These are phyloP conservation scores for Yamadazyma diospyri DNA, from an alignment of 1,139 yeast genomes.

Conservation along the genomic window DNA sequence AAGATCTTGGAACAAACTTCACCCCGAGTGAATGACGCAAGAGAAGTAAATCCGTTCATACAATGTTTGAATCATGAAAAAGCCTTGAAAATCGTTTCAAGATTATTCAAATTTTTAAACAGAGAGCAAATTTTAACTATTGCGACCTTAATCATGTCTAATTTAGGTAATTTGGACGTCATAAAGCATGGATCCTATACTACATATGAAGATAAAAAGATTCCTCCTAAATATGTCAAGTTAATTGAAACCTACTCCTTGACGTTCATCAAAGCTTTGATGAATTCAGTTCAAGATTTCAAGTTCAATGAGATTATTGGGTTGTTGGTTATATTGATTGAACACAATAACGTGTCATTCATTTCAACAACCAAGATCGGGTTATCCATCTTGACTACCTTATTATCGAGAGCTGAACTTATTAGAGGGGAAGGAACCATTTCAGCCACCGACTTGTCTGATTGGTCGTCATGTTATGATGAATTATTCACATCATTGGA, in stretches of 20 bases:
- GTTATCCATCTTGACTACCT: slow-evolving; percentile 78
- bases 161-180: slow-evolving; percentile 77
- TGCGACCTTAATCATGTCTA: slow-evolving; percentile 76
- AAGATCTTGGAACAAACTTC: slow-evolving; percentile 57
- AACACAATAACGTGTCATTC: slow-evolving; percentile 68
- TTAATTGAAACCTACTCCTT: slow-evolving; percentile 78
- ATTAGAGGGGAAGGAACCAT: slow-evolving; percentile 77
- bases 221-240: slow-evolving; percentile 55
- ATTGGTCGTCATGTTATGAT: slow-evolving; percentile 84
- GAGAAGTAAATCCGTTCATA: slow-evolving; percentile 71
- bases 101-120: slow-evolving; percentile 79
- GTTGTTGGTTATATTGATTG: slow-evolving; percentile 69
- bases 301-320: slow-evolving; percentile 80
- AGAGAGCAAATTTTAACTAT: slow-evolving; percentile 77
- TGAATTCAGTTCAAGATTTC: slow-evolving; percentile 81
- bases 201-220: slow-evolving; percentile 49
- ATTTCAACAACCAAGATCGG: slow-evolving; percentile 84
- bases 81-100: slow-evolving; percentile 83
- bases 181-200: slow-evolving; percentile 77
- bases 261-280: slow-evolving; percentile 81
- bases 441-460: slow-evolving; percentile 56
- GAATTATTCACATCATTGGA: slow-evolving; percentile 76
- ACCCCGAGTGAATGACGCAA: slow-evolving; percentile 41
- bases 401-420: slow-evolving; percentile 88
- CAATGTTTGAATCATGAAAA: slow-evolving; percentile 82